Conservation (phyloP, 192 early-diverging fungal genomes). For the Funneliformis mosseae region DNA sequence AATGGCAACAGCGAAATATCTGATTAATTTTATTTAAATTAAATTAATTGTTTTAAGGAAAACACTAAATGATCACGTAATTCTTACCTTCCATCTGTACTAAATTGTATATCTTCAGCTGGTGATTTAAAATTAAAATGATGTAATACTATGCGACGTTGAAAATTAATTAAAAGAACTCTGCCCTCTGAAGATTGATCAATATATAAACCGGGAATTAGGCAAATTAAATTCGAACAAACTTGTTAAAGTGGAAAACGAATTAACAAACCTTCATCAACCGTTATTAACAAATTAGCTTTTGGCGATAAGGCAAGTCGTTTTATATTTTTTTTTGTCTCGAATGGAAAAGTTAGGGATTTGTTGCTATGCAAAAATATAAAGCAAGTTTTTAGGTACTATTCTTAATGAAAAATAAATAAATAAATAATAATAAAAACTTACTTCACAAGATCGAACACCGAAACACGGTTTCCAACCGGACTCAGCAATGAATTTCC, state of each 20-base stretch:
- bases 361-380: conserved; percentile 71
- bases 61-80: neutral
- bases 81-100: conserved; percentile 79
- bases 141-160: conserved; percentile 82
- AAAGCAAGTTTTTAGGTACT: neutral
- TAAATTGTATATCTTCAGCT: conserved; percentile 86
- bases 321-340: conserved; percentile 89
- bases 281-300: conserved; percentile 82
- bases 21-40: conserved; percentile 7
- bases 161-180: conserved; percentile 84
- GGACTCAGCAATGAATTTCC: conserved; percentile 92
- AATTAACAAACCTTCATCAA: conserved; percentile 76
- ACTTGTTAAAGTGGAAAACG: neutral
- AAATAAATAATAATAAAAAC: conserved; percentile 19
- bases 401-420: neutral
- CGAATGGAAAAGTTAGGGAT: conserved; percentile 89
- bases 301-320: conserved; percentile 89
- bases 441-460: conserved; percentile 95
- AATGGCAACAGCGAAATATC: conserved; percentile 82
- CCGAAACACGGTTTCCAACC: conserved; percentile 93
- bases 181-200: conserved; percentile 66
- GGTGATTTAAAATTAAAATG: conserved; percentile 85
- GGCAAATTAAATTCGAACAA: neutral
- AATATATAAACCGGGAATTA: neutral
- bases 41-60: neutral